phyloP scores from a whole-genome alignment of 306 rosid species.

The Inga leiocalycina region DNA sequence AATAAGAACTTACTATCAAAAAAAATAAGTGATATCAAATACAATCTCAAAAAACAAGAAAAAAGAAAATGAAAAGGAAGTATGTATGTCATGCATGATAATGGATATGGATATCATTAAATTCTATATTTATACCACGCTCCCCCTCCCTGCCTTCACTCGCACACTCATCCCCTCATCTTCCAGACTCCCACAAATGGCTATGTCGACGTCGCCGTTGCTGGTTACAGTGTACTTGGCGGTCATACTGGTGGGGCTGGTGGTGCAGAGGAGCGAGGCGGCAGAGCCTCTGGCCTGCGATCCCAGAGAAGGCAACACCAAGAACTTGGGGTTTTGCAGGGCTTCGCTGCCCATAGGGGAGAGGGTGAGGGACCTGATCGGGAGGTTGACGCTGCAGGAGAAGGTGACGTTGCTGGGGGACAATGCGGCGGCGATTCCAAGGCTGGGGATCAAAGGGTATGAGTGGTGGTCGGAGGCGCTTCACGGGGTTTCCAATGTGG shows the following conservation, averaged over 20 bases:
- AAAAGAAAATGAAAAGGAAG: neutral
- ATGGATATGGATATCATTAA: neutral
- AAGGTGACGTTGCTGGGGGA: constrained; percentile 67
- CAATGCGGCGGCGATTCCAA: constrained; percentile 69
- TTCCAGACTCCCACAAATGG: constrained; percentile 35
- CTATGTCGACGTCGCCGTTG: constrained; percentile 20
- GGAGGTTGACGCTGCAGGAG: constrained; percentile 75
- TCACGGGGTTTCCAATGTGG: constrained; percentile 90
- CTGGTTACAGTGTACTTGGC: neutral
- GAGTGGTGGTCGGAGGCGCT: constrained; percentile 99
- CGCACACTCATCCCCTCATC: neutral
- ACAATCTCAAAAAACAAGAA: too few species aligned
- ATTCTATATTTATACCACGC: constrained; percentile 4
- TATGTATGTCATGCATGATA: neutral
- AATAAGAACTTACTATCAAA: too few species aligned
- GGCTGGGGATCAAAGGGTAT: constrained; percentile 76
- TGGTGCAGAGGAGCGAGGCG: constrained; percentile 32
- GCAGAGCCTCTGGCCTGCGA: constrained; percentile 76
- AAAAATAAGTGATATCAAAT: too few species aligned
- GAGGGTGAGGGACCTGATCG: constrained; percentile 76
- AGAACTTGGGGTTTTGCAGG: constrained; percentile 54
- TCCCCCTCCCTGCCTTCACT: constrained; percentile 31
- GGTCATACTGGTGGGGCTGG: constrained; percentile 4
- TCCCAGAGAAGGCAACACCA: constrained; percentile 46
- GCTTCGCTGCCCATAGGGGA: constrained; percentile 36